Conservation (phyloP, 2,329 filamentous ascomycete species). For the Orbilia blumenaviensis region DNA sequence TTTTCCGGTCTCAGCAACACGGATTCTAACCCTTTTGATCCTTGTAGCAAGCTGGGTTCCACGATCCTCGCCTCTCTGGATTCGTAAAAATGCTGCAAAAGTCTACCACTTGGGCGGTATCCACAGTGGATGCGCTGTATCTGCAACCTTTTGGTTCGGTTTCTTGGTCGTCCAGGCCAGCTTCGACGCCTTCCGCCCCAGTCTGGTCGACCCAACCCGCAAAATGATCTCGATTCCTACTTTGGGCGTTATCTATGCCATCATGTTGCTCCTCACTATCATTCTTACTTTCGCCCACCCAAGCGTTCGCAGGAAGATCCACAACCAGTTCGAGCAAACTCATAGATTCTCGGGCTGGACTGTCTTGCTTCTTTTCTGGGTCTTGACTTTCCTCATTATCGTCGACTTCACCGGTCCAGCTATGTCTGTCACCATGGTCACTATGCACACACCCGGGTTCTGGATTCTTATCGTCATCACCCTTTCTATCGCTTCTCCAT, state of each 20-base stretch:
- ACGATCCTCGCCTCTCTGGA: slow-evolving; percentile 62
- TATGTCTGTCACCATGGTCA: slow-evolving; percentile 48
- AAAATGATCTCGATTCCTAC: slow-evolving; percentile 60
- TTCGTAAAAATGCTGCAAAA: slow-evolving; percentile 64
- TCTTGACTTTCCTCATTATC: slow-evolving; percentile 67
- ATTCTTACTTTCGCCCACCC: slow-evolving; percentile 74
- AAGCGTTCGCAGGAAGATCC: slow-evolving; percentile 69
- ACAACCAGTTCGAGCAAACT: slow-evolving; percentile 75
- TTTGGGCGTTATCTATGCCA: slow-evolving; percentile 68
- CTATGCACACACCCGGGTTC: slow-evolving; percentile 67
- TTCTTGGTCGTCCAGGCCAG: slow-evolving; percentile 61
- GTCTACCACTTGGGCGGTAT: slow-evolving; percentile 68
- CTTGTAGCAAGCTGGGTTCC: slow-evolving; percentile 61
- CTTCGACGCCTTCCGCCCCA: slow-evolving; percentile 54
- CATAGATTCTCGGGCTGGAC: slow-evolving; percentile 80
- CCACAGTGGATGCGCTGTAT: slow-evolving; percentile 66
- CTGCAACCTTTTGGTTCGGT: slow-evolving; percentile 65
- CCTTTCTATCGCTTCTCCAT: slow-evolving; percentile 74
- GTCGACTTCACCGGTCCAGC: slow-evolving; percentile 59
- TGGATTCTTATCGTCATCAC: slow-evolving; percentile 76
- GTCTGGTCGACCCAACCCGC: slow-evolving; percentile 46
- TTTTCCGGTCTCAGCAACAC: slow-evolving; percentile 6
- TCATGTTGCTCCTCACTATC: slow-evolving; percentile 68
- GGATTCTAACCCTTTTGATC: slow-evolving; percentile 30
- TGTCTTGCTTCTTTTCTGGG: slow-evolving; percentile 72